Conservation (phyloP, 2,329 filamentous ascomycete species). For the Endocalyx cinctus region DNA sequence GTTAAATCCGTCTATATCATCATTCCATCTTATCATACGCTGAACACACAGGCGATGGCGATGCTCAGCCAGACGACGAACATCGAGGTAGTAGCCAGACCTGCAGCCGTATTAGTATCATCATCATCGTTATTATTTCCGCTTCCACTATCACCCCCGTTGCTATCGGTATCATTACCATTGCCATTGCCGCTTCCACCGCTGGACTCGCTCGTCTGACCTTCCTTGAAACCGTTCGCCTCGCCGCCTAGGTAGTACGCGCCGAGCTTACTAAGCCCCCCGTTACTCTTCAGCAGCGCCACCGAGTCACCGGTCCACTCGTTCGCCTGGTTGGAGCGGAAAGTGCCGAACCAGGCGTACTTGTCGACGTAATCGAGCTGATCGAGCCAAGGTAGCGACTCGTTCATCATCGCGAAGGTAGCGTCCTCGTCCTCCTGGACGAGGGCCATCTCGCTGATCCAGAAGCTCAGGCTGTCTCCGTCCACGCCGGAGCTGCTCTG, state of each 20-base stretch:
- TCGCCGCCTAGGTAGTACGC: slow-evolving; percentile 35
- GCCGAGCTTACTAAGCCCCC: slow-evolving; percentile 33
- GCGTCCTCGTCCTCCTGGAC: slow-evolving; percentile 28
- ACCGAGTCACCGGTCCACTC: slow-evolving; percentile 35
- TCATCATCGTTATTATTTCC: slow-evolving; percentile 3
- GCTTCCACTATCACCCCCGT: slow-evolving; percentile 3
- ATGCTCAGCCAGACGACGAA: no score
- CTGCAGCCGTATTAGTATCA: slow-evolving; percentile 11
- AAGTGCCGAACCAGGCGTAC: slow-evolving; percentile 39
- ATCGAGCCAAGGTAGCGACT: slow-evolving; percentile 32
- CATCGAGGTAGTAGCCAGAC: no score
- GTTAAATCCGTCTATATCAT: no score
- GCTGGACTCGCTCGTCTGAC: slow-evolving; percentile 15
- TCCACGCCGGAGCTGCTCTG: slow-evolving; percentile 11
- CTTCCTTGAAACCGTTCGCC: slow-evolving; percentile 32
- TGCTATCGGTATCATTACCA: slow-evolving; percentile 8
- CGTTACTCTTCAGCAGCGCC: slow-evolving; percentile 31
- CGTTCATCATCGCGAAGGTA: slow-evolving; percentile 36
- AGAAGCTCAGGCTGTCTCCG: slow-evolving; percentile 22
- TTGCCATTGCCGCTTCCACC: slow-evolving; percentile 3
- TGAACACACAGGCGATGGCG: no score
- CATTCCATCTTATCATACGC: no score
- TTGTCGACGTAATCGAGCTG: slow-evolving; percentile 27
- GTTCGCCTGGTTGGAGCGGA: slow-evolving; percentile 32
- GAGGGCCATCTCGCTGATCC: slow-evolving; percentile 38